These are phyloP conservation scores for Xylariaceae sp. DNA, from an alignment of 2,329 filamentous ascomycete genomes.

Conservation along the genomic window DNA sequence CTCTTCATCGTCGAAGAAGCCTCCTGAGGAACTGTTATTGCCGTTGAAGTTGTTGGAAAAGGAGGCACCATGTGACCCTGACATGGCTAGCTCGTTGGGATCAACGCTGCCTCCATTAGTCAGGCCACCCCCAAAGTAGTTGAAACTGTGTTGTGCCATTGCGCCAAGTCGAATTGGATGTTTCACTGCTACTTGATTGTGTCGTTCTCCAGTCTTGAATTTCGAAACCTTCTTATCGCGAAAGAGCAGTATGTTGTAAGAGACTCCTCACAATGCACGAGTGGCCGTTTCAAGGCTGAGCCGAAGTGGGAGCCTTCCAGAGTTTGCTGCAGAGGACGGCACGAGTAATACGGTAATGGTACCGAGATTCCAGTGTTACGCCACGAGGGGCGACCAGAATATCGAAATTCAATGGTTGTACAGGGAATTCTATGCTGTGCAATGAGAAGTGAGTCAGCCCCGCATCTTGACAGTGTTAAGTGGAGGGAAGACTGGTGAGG, in stretches of 20 bases:
- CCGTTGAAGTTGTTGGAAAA: slow-evolving; percentile 59
- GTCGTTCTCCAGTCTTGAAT: no score
- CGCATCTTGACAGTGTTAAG: slow-evolving; percentile 16
- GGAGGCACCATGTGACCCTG: slow-evolving; percentile 53
- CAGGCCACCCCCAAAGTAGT: slow-evolving; percentile 50
- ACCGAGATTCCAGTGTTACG: slow-evolving; percentile 4
- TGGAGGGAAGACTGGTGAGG: slow-evolving; percentile 2
- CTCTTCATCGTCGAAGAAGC: slow-evolving; percentile 87
- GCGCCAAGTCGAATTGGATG: slow-evolving; percentile 14
- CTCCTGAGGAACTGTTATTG: slow-evolving; percentile 57
- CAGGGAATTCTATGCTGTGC: slow-evolving; percentile 16
- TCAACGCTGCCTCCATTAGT: slow-evolving; percentile 63
- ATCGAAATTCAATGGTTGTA: slow-evolving; percentile 10
- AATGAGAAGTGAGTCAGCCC: slow-evolving; percentile 23
- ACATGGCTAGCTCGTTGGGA: slow-evolving; percentile 78
- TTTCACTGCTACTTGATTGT: no score
- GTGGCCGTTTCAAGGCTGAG: no score
- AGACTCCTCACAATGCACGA: no score
- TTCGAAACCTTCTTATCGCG: neutral
- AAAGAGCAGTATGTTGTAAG: no score
- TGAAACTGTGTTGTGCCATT: slow-evolving; percentile 56
- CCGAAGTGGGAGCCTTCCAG: no score
- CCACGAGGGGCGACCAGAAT: slow-evolving; percentile 10
- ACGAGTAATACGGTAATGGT: no score
- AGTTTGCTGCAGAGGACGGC: no score